A percentile compares a stretch with the other conserved stretches of the same genome.
These are phyloP conservation scores for Fonsecaea nubica DNA, from an alignment of 2,329 filamentous ascomycete species.

Conservation along the genomic window DNA sequence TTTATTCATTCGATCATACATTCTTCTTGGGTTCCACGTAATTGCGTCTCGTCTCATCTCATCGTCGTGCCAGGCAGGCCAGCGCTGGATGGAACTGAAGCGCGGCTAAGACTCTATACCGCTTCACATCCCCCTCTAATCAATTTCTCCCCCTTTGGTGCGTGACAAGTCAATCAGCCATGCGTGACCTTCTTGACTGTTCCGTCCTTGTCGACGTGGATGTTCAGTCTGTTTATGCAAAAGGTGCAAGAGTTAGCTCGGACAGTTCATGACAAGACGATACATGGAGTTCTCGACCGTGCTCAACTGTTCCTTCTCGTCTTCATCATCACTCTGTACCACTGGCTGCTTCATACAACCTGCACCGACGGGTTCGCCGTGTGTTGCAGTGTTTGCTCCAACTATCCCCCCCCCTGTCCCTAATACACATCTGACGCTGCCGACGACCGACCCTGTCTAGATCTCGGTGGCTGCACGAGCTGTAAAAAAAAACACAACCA, in stretches of 20 bases:
- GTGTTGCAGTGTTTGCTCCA: too few relatives aligned
- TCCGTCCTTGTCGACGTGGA: constrained; percentile 53
- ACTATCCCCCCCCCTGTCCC: too few relatives aligned
- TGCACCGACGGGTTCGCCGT: too few relatives aligned
- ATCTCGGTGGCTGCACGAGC: too few relatives aligned
- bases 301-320: neutral
- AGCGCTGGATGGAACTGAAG: too few relatives aligned
- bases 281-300: too few relatives aligned
- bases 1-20: neutral
- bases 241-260: neutral
- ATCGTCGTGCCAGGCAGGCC: neutral
- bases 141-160: neutral
- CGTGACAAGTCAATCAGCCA: constrained; percentile 22
- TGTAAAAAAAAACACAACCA: too few relatives aligned
- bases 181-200: constrained; percentile 52
- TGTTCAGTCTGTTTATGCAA: constrained; percentile 48
- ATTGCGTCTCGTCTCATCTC: neutral
- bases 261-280: neutral
- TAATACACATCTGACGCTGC: too few relatives aligned
- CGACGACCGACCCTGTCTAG: too few relatives aligned
- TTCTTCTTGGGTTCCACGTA: neutral
- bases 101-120: neutral
- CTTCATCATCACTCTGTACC: too few relatives aligned
- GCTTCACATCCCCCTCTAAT: neutral
- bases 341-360: too few relatives aligned